Evolutionary conservation across 208 protist species (phyloP).

Genomic region (Angomonas deanei): DNA sequence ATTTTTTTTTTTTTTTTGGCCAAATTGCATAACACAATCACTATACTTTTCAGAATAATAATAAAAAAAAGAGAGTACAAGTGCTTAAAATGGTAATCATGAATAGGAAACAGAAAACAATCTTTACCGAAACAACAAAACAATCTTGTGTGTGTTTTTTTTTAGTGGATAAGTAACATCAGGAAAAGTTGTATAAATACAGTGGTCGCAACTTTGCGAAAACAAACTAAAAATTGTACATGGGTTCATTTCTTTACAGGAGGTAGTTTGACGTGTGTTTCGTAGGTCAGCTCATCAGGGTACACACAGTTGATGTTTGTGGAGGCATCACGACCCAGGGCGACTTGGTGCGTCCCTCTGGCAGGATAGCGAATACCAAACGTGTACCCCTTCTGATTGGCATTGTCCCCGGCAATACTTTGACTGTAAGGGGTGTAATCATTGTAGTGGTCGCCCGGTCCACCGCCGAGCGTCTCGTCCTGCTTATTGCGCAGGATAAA

Average conservation of each 20-base stretch:
- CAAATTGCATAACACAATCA: not conserved
- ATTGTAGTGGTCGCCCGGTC: slow-evolving; percentile 52
- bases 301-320: slow-evolving; percentile 84
- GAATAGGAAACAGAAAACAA: too few species aligned
- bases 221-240: not conserved
- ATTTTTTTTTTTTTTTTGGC: not conserved
- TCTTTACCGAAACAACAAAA: too few species aligned
- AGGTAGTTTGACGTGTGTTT: slow-evolving; percentile 23
- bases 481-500: slow-evolving; percentile 34
- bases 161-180: too few species aligned
- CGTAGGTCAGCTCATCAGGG: slow-evolving; percentile 61
- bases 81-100: not conserved
- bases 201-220: not conserved
- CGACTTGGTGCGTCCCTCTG: slow-evolving; percentile 66
- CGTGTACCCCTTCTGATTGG: slow-evolving; percentile 50
- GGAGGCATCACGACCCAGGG: slow-evolving; percentile 41
- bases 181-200: too few species aligned
- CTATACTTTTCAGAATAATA: too few species aligned
- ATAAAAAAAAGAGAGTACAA: slow-evolving; percentile 1
- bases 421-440: slow-evolving; percentile 37
- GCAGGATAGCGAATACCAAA: slow-evolving; percentile 77
- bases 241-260: not conserved
- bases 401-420: slow-evolving; percentile 42
- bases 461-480: slow-evolving; percentile 11
- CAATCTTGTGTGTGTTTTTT: too few species aligned